Base-by-base conservation (phyloP, 169 alveolate genomes). In the Fabrea salina region DNA sequence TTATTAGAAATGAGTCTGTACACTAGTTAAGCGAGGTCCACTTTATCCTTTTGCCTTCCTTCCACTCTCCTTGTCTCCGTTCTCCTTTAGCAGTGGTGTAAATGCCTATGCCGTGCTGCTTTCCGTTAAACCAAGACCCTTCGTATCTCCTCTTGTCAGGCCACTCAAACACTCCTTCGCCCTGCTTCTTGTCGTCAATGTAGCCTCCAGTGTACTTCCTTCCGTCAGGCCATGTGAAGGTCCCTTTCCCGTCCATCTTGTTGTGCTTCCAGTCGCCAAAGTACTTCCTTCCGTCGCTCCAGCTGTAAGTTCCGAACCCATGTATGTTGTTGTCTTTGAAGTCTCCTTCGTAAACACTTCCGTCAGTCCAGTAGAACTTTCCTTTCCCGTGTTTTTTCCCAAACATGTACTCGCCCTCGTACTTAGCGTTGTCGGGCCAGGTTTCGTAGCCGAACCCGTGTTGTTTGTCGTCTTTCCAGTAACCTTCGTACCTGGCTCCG, bases 311-410 rank as follows among this genome's bases (percentile, higher is more conserved):
- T 0, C 92, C 94, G n/a, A 78, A 51, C 4, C 95, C 95, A 77
- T 86, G 83, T 25, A 86, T 78, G 54, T 84, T 76, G 66, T 89
- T 89, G 82, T 87, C 83, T 27, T 68, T 67, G 83, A 86, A 90
- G 39, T 67, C 83, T 16, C 95, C 95, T 40, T 58, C 68, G 75
- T 85, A 90, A 49, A 54, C 68, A 32, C 82, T 53, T 25, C 82
- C 82, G 80, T 89, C 91, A 43, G 86, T 67, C 94, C 94, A 89
- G n/a, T 35, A 66, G 67, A 82, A 89, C 61, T 87, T 86, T 2
- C 94, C 94, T 67, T 82, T 47, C 37, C 94, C 94, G 54, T 89
- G 91, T 75, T 89, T 89, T 82, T 84, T 85, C 5, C 94, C 94
- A 72, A 75, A 75, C 22, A 85, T 77, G 67, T 86, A 90, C 25